Percentiles rank a stretch among this genome's conserved stretches.
Conservation (phyloP, 2,329 filamentous ascomycete species). For the Trichoderma aggressivum region DNA sequence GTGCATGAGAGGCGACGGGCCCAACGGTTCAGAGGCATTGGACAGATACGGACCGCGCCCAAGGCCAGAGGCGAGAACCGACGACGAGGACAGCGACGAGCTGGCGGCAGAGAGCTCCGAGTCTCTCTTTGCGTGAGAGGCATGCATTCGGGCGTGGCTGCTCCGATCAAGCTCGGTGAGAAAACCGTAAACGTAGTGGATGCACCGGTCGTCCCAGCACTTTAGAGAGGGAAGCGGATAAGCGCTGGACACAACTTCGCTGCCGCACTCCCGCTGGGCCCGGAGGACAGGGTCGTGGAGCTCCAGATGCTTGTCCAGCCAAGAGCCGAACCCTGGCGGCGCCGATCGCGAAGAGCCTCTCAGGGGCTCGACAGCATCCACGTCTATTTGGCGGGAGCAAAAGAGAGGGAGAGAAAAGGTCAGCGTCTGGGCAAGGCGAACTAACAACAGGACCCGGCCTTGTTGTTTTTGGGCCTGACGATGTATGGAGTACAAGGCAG, state of each 20-base stretch:
- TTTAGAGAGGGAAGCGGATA: conserved; percentile 40
- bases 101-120: conserved; percentile 40
- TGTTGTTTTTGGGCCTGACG: conserved; percentile 12
- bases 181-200: conserved; percentile 59
- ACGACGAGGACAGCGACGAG: conserved; percentile 17
- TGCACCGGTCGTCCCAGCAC: conserved; percentile 53
- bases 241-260: neutral
- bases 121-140: conserved; percentile 40
- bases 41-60: conserved; percentile 1
- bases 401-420: neutral
- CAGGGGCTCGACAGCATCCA: conserved; percentile 33
- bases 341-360: conserved; percentile 32
- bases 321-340: conserved; percentile 47
- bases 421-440: conserved; percentile 9
- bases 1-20: conserved; percentile 34
- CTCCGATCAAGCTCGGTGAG: conserved; percentile 49
- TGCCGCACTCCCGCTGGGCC: conserved; percentile 18
- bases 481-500: conserved; percentile 14
- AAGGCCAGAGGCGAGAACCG: neutral
- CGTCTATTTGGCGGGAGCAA: conserved; percentile 23
- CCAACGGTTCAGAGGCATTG: conserved; percentile 15
- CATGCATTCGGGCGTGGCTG: conserved; percentile 48
- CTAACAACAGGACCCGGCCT: neutral
- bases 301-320: conserved; percentile 52
- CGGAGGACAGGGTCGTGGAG: conserved; percentile 48